phyloP scores from a whole-genome alignment of 176 grass and related monocot genomes.

The Neostapfia colusana region DNA sequence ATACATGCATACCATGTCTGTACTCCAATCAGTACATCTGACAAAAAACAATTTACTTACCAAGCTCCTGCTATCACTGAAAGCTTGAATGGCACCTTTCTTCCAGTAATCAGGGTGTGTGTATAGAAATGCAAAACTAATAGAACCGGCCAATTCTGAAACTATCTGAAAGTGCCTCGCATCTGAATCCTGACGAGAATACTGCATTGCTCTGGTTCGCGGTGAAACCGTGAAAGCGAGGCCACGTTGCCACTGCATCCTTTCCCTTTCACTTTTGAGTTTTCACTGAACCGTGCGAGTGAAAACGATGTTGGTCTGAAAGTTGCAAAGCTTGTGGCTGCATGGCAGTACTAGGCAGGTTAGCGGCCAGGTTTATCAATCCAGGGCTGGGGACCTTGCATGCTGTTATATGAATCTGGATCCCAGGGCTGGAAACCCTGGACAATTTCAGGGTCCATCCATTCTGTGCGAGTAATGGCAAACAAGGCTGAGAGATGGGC shows the following conservation, averaged over 20 bases:
- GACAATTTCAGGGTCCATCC: constrained; percentile 31
- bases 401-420: constrained; percentile 26
- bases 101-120: not conserved
- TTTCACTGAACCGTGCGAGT: constrained; percentile 9
- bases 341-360: not conserved
- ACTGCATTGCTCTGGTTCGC: not conserved
- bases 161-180: not conserved
- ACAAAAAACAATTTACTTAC: not conserved
- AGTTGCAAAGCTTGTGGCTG: not conserved
- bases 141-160: not conserved
- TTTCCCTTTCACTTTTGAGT: not conserved
- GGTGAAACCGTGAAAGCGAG: constrained; percentile 22
- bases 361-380: not conserved
- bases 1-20: not conserved
- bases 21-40: not conserved
- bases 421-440: constrained; percentile 20
- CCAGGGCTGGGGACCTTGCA: constrained; percentile 10
- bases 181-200: constrained; percentile 3
- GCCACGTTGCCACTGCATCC: not conserved
- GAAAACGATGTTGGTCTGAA: constrained; percentile 18
- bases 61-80: not conserved
- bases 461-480: constrained; percentile 25
- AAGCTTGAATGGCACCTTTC: not conserved
- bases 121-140: not conserved
- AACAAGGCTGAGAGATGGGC: constrained; percentile 1